Evolutionary conservation across 495 filamentous ascomycete genomes (phyloP), one percentile per base, ranked within the genome.

Genomic region (Oidiodendron maius): DNA sequence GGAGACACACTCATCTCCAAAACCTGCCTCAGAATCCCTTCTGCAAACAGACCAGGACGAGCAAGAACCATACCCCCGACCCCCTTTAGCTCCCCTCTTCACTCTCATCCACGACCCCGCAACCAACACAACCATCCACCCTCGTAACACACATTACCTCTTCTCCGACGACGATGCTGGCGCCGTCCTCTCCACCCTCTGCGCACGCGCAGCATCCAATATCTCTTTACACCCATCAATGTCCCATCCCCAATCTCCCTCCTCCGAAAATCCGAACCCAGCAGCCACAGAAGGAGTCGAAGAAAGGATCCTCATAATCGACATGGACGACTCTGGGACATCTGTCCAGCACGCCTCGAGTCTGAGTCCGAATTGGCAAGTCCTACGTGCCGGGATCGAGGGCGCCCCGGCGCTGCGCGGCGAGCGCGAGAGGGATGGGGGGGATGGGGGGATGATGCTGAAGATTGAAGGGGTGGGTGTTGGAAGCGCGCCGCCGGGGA

Each of bases 131-230:
- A 74, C 72, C 8, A 70, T 87, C 65, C 75, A 91, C 64, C 91
- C 94, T 52, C 80, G 82, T 17, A 80, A 75, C 34, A 81, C 95
- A 2, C 89, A 91, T 72, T 97, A 97, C 68, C 78, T 96, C 51
- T 97, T 95, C 68, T 76, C 75, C 53, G 85, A 91, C 59, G 89
- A 95, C 65, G 78, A 81, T 49, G 69, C 72, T 9, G 74, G 78
- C 59, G 83, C 86, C 9, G 68, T 83, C 37, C 64, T 87, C 24
- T 84, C 83, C 5, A 18, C 22, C 2, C 36, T 41, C 2, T 43
- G 41, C 17, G 1, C 30, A 12, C 41, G 41, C 1, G n/a, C 22
- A 3, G 20, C 26, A 4, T 17, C n/a, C n/a, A 32, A 32, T 32
- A n/a, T n/a, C n/a, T 30, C 2, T 32, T 24, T 12, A 32, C n/a